Evolutionary conservation across 495 filamentous ascomycete species (phyloP).

Genomic region (Neurospora sp.): DNA sequence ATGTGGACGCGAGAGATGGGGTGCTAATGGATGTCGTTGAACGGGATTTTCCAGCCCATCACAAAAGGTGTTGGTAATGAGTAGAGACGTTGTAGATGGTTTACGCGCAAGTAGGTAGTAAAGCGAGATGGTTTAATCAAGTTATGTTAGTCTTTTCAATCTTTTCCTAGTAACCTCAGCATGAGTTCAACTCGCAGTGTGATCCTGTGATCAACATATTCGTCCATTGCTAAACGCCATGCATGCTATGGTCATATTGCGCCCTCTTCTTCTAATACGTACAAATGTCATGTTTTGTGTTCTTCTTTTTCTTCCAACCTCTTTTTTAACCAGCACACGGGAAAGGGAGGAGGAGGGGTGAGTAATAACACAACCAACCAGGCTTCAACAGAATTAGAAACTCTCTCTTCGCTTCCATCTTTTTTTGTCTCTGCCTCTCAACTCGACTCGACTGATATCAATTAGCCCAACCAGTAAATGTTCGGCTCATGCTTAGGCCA

Average conservation of each 20-base stretch:
- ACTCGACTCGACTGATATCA: not conserved
- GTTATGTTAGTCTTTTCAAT: not conserved
- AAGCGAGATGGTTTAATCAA: not conserved
- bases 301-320: not conserved
- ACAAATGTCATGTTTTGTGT: not conserved
- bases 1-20: not conserved
- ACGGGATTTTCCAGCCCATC: not conserved
- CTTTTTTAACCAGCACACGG: not conserved
- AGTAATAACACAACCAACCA: not conserved
- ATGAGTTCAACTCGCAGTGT: not conserved
- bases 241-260: not conserved
- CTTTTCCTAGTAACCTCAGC: not conserved
- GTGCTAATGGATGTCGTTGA: not conserved
- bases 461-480: not conserved
- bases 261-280: not conserved
- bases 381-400: not conserved
- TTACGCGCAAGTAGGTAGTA: not conserved
- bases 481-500: not conserved
- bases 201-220: not conserved
- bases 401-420: not conserved
- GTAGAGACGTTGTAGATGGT: not conserved
- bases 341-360: not conserved
- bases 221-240: not conserved
- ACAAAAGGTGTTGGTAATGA: not conserved
- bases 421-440: not conserved